These are phyloP conservation scores for Coniferiporia sulphurascens DNA, from an alignment of 1,284 basidiomycete species.

Conservation along the genomic window DNA sequence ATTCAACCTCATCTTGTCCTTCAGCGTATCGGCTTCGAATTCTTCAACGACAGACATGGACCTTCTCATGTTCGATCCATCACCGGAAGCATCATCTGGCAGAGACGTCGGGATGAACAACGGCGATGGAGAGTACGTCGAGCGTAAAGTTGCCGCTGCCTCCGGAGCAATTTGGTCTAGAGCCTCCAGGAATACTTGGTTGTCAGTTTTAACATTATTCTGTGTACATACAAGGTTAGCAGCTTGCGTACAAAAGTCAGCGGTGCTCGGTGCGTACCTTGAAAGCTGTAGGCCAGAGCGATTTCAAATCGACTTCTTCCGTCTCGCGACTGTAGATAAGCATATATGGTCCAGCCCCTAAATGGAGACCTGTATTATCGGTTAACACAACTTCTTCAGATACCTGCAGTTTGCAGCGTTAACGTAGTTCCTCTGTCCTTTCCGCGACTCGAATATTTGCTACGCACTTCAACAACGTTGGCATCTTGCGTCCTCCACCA, in stretches of 20 bases:
- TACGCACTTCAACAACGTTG: constrained; percentile 53
- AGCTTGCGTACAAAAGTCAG: neutral
- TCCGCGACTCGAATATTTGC: neutral
- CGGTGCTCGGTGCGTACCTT: neutral
- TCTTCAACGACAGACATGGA: too few relatives aligned
- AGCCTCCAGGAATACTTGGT: neutral
- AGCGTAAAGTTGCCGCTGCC: constrained; percentile 2
- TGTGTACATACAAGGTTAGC: neutral
- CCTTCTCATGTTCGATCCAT: neutral
- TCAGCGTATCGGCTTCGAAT: too few relatives aligned
- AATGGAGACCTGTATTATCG: constrained; percentile 63
- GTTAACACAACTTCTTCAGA: constrained; percentile 60
- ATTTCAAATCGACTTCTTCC: constrained; percentile 12
- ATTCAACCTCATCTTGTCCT: neutral
- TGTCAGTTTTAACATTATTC: constrained; percentile 9
- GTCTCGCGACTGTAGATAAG: constrained; percentile 58
- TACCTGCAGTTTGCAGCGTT: constrained; percentile 40
- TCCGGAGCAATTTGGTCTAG: constrained; percentile 3
- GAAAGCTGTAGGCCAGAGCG: constrained; percentile 9
- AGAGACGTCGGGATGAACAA: neutral
- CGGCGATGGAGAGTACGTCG: neutral
- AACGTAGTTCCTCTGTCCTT: too few relatives aligned
- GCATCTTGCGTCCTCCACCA: constrained; percentile 83
- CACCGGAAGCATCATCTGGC: neutral
- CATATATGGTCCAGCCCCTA: constrained; percentile 69